Percentiles rank a stretch among this genome's conserved stretches.
Evolutionary conservation across 495 filamentous ascomycete genomes (phyloP).

Genomic region (Recurvomyces mirabilis): DNA sequence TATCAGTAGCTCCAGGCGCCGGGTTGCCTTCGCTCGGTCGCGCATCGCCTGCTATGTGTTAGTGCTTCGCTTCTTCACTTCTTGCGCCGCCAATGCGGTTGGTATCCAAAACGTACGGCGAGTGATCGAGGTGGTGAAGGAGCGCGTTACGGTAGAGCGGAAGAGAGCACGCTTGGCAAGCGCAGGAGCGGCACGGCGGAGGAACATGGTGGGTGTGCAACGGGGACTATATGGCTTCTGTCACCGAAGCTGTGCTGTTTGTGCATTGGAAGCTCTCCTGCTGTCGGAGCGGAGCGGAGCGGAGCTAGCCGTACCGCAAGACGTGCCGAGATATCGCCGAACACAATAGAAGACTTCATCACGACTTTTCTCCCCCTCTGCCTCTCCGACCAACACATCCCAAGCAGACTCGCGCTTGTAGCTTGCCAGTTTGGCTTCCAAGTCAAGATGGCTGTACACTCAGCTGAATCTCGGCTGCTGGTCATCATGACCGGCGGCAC

Average conservation of each 20-base stretch:
- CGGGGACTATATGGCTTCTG: too few species aligned
- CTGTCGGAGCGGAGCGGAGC: too few species aligned
- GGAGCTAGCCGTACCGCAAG: too few species aligned
- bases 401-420: too few species aligned
- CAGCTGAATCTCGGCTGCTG: constrained; percentile 6
- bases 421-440: too few species aligned
- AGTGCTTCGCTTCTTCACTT: constrained; percentile 19
- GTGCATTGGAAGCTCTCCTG: too few species aligned
- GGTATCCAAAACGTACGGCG: constrained; percentile 42
- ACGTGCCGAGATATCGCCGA: too few species aligned
- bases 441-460: not conserved
- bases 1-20: constrained; percentile 13
- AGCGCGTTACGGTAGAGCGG: constrained; percentile 44
- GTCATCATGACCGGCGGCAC: constrained; percentile 51
- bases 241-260: too few species aligned
- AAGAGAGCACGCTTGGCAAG: constrained; percentile 59
- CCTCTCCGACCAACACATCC: too few species aligned
- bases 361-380: too few species aligned
- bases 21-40: constrained; percentile 14
- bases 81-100: constrained; percentile 21
- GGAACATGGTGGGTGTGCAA: constrained; percentile 55
- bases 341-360: too few species aligned
- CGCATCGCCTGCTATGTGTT: constrained; percentile 11
- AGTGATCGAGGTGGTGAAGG: constrained; percentile 45
- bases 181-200: constrained; percentile 67